A percentile compares a stretch with the other conserved stretches of the same genome.
These are phyloP conservation scores for Biscogniauxia mediterranea DNA, from an alignment of 2,329 filamentous ascomycete genomes.

Conservation along the genomic window DNA sequence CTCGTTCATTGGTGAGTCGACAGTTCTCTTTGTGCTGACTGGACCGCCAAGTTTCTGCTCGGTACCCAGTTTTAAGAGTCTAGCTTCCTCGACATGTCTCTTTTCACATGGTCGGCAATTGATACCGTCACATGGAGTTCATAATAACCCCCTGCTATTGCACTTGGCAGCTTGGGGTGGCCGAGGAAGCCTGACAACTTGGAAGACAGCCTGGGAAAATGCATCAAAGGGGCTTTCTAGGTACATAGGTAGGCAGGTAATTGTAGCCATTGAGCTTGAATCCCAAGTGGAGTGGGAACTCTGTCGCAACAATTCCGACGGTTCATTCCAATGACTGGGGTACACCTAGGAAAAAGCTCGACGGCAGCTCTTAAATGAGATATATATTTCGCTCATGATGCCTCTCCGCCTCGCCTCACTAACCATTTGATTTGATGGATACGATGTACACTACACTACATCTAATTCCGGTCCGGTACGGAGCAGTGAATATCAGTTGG, in stretches of 20 bases:
- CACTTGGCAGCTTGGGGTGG: not conserved
- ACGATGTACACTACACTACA: too few species aligned
- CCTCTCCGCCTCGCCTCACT: too few species aligned
- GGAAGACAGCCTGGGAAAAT: too few species aligned
- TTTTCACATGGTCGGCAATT: not conserved
- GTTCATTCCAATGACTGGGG: not conserved
- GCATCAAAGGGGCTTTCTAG: not conserved
- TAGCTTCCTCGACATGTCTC: not conserved
- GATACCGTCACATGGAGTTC: not conserved
- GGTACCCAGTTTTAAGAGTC: not conserved
- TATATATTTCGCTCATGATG: too few species aligned
- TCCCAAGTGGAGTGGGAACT: not conserved
- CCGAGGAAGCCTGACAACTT: not conserved
- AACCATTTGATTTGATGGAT: too few species aligned
- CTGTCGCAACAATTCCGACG: not conserved
- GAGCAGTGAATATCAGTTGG: too few species aligned
- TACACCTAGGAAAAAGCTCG: not conserved
- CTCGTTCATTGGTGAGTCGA: not conserved
- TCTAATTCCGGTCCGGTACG: too few species aligned
- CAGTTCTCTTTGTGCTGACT: not conserved
- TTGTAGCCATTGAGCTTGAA: too few species aligned
- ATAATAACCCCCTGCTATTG: not conserved
- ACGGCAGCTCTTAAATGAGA: not conserved
- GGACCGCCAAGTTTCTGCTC: not conserved
- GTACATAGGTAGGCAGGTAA: too few species aligned